Evolutionary conservation across 208 protist species (phyloP).

Genomic region (Leptomonas pyrrhocoris): DNA sequence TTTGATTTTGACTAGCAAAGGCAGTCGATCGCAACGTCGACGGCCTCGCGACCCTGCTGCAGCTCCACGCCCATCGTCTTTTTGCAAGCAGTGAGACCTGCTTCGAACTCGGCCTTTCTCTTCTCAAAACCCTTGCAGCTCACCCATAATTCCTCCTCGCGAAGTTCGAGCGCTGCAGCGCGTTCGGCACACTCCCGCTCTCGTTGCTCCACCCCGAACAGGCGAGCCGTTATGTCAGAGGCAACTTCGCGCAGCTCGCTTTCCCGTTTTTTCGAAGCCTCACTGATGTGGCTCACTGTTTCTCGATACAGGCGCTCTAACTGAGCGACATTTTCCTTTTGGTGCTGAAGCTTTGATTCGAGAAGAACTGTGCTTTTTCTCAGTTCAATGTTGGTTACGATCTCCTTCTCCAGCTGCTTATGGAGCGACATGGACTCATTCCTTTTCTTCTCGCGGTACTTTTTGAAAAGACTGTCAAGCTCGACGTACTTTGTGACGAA

Average conservation of each 20-base stretch:
- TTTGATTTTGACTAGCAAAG: background rate
- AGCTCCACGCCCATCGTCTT: slow-evolving; percentile 8
- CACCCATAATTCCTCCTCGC: slow-evolving; percentile 15
- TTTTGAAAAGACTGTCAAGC: slow-evolving; percentile 25
- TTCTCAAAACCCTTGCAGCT: slow-evolving; percentile 6
- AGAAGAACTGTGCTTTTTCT: slow-evolving; percentile 26
- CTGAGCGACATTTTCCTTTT: background rate
- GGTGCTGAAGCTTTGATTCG: slow-evolving; percentile 8
- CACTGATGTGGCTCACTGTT: background rate
- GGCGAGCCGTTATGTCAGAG: slow-evolving; percentile 2
- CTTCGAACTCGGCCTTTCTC: slow-evolving; percentile 13
- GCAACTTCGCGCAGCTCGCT: background rate
- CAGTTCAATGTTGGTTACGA: slow-evolving; percentile 20
- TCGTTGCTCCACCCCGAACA: slow-evolving; percentile 11
- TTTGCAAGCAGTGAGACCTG: background rate
- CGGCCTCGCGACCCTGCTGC: slow-evolving; percentile 4
- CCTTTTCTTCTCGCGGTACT: slow-evolving; percentile 18
- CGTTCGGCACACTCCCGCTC: slow-evolving; percentile 11
- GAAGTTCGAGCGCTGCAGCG: background rate
- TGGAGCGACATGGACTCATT: slow-evolving; percentile 9
- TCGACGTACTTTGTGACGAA: slow-evolving; percentile 15
- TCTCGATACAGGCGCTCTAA: slow-evolving; percentile 1
- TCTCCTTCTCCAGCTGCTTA: slow-evolving; percentile 17
- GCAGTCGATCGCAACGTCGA: background rate
- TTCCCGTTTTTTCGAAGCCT: background rate